Evolutionary conservation across 2,329 filamentous ascomycete genomes (phyloP), one percentile per base, ranked within the genome.

Genomic region (Corynespora cassiicola): DNA sequence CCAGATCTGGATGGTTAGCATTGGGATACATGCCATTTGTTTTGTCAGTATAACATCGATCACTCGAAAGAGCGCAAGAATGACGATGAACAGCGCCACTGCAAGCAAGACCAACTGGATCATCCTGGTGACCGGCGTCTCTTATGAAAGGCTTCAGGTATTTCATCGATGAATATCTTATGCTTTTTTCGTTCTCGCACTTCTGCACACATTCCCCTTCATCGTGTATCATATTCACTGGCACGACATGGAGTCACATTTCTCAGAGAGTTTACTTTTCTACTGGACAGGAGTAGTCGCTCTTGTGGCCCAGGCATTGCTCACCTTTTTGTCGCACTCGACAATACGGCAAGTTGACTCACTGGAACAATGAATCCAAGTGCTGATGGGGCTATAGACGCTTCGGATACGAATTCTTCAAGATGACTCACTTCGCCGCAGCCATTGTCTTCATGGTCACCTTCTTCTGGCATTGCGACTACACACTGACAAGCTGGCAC

Each of bases 381-480:
- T n/a, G n/a, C n/a, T n/a, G n/a, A n/a, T n/a, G n/a, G n/a, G 5
- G 10, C 6, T 3, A 23, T 29, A 80, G 79, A 4, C 75, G 77
- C 35, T 69, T 74, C 1, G 76, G 67, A 47, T 84, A 84, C 54
- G 81, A 85, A 47, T 78, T 81, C 52, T 84, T 84, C 75, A 84
- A 84, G 49, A 70, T 70, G 3, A 75, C 76, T 0, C 81, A 84
- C 51, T 73, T 77, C 42, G 39, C 79, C 14, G 72, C 74, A 3
- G 79, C 75, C 0, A 46, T 78, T 3, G 50, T 81, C 2, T 84
- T 84, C 49, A 64, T 82, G 12, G 32, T 83, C 7, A 80, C 81
- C 53, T 77, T 84, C 60, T 84, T 84, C 63, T 69, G 81, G 34
- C 81, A 84, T 61, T 83, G 80, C 55, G 74, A 79, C 55, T 77